Evolutionary conservation across 2,329 filamentous ascomycete genomes (phyloP).

Genomic region (Cephalotrichum gorgonifer): DNA sequence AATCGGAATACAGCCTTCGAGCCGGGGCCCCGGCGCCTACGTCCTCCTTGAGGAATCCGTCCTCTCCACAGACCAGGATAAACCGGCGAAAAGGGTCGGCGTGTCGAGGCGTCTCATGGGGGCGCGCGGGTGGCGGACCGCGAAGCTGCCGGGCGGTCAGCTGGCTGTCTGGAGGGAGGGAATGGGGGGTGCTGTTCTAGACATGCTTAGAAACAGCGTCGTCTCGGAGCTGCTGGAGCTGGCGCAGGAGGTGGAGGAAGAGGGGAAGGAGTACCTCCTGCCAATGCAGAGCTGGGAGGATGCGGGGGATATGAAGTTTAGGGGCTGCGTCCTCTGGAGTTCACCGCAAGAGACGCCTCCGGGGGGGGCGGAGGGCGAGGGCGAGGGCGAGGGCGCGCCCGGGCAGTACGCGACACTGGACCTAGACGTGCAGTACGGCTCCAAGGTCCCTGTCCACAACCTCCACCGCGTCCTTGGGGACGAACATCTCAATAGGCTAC

Average conservation of each 20-base stretch:
- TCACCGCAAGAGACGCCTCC: too few relatives aligned
- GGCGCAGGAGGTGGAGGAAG: neutral
- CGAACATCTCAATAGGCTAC: constrained; percentile 22
- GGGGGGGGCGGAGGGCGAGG: neutral
- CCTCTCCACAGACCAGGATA: neutral
- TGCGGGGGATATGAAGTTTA: neutral
- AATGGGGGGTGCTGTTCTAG: neutral
- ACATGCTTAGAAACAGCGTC: neutral
- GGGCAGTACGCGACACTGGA: constrained; percentile 14
- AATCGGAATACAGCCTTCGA: too few relatives aligned
- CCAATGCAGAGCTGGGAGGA: neutral
- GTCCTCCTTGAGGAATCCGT: neutral
- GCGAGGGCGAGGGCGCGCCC: neutral
- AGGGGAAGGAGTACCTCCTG: neutral
- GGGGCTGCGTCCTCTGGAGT: constrained; percentile 1
- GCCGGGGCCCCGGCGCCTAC: neutral
- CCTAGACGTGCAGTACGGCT: constrained; percentile 13
- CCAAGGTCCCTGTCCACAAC: constrained; percentile 32
- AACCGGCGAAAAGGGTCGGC: neutral
- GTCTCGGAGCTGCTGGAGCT: neutral
- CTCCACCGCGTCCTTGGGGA: constrained; percentile 30
- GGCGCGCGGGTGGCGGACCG: neutral
- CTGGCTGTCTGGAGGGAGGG: constrained; percentile 1
- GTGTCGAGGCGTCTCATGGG: neutral
- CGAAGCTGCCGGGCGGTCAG: neutral